Conservation (phyloP, 2,329 filamentous ascomycete species). For the Fusarium sp. region DNA sequence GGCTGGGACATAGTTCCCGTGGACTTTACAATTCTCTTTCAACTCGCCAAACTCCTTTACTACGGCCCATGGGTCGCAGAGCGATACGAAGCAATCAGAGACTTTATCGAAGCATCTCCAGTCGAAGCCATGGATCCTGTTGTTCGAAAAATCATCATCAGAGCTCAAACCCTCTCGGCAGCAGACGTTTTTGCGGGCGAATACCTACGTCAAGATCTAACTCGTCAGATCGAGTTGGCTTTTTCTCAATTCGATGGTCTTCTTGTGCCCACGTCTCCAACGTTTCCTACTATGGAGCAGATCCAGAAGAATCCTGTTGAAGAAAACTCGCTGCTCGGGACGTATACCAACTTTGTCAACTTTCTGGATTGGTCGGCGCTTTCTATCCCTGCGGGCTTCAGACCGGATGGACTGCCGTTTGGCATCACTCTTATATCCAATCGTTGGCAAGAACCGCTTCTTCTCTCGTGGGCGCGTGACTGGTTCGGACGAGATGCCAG, state of each 20-base stretch:
- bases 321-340: slow-evolving; percentile 62
- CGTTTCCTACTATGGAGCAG: slow-evolving; percentile 59
- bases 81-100: slow-evolving; percentile 60
- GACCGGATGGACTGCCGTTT: slow-evolving; percentile 49
- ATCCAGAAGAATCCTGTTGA: slow-evolving; percentile 60
- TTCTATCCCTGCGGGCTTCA: slow-evolving; percentile 59
- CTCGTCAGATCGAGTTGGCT: slow-evolving; percentile 50
- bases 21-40: slow-evolving; percentile 60
- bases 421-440: slow-evolving; percentile 50
- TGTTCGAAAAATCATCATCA: slow-evolving; percentile 50
- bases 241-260: slow-evolving; percentile 57
- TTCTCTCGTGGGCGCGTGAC: slow-evolving; percentile 43
- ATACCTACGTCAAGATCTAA: slow-evolving; percentile 51
- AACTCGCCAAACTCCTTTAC: slow-evolving; percentile 62
- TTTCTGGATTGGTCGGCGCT: slow-evolving; percentile 65
- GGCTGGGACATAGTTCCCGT: slow-evolving; percentile 54
- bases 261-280: slow-evolving; percentile 65
- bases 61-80: slow-evolving; percentile 65
- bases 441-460: slow-evolving; percentile 47
- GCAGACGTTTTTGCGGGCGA: slow-evolving; percentile 56
- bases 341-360: slow-evolving; percentile 68
- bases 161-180: slow-evolving; percentile 52
- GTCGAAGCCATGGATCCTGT: slow-evolving; percentile 48
- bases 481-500: slow-evolving; percentile 40
- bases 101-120: slow-evolving; percentile 52